Evolutionary conservation across 1,284 basidiomycete species (phyloP).

Genomic region (Tranzscheliella williamsii): DNA sequence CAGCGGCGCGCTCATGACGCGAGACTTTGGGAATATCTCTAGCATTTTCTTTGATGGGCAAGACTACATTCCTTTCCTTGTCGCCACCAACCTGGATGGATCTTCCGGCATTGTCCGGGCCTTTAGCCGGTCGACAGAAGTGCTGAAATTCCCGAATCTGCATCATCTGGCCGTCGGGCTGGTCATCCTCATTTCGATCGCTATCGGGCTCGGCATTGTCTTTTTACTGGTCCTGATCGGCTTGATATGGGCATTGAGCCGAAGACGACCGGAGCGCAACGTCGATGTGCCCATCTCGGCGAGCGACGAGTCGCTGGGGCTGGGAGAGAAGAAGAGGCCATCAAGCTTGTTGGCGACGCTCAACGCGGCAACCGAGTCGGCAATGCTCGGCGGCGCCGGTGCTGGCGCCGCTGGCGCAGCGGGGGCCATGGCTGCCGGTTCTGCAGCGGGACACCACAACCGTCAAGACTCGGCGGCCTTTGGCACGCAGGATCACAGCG

Average conservation of each 20-base stretch:
- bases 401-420: conserved; percentile 67
- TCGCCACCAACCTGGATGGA: conserved; percentile 72
- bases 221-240: conserved; percentile 86
- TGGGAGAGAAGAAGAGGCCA: conserved; percentile 48
- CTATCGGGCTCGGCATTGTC: conserved; percentile 90
- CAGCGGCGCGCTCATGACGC: conserved; percentile 72
- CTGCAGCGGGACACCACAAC: conserved; percentile 27
- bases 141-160: conserved; percentile 52
- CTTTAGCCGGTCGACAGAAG: conserved; percentile 69
- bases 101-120: conserved; percentile 74
- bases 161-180: conserved; percentile 75
- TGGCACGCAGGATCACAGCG: conserved; percentile 35
- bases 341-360: conserved; percentile 54
- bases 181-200: conserved; percentile 95
- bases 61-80: conserved; percentile 79
- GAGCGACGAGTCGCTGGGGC: conserved; percentile 44
- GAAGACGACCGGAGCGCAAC: conserved; percentile 63
- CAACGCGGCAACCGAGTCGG: conserved; percentile 71
- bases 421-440: conserved; percentile 14
- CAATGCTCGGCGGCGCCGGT: conserved; percentile 82
- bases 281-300: conserved; percentile 36
- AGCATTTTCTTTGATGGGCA: conserved; percentile 85
- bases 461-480: conserved; percentile 63
- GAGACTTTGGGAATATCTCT: conserved; percentile 69
- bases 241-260: conserved; percentile 84